Conservation (phyloP, 768 basidiomycete genomes). For the Holtermannia corniformis region DNA sequence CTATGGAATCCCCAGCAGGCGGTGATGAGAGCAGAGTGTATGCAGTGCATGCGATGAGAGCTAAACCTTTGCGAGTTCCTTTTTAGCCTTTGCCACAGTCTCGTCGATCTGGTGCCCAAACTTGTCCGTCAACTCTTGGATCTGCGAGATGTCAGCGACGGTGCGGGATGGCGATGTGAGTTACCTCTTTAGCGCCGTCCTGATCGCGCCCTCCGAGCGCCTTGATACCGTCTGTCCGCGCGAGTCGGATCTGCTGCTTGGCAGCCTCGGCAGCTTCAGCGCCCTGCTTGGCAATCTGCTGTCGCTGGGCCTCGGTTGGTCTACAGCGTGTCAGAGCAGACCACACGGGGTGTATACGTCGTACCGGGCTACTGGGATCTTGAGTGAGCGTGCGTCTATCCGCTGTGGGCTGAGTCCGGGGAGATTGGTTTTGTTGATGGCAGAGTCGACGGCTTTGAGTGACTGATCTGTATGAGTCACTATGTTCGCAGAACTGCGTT, state of each 20-base stretch:
- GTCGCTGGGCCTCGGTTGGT: conserved; percentile 28
- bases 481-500: no score
- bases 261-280: conserved; percentile 28
- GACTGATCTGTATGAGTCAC: conserved; percentile 19
- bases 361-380: conserved; percentile 34
- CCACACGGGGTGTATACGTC: neutral
- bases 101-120: conserved; percentile 29
- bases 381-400: conserved; percentile 31
- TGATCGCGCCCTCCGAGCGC: conserved; percentile 23
- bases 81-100: conserved; percentile 33
- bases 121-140: conserved; percentile 37
- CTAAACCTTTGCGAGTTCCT: conserved; percentile 39
- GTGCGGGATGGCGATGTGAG: neutral
- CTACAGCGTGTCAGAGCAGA: conserved; percentile 3
- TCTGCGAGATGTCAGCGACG: conserved; percentile 3
- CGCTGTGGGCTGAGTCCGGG: conserved; percentile 38
- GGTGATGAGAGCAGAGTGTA: no score
- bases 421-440: conserved; percentile 39
- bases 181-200: conserved; percentile 25
- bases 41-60: no score
- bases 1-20: no score
- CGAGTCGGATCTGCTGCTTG: conserved; percentile 35
- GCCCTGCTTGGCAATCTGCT: conserved; percentile 24
- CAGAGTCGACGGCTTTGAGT: conserved; percentile 38
- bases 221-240: conserved; percentile 37